Percentiles rank a stretch among this genome's conserved stretches.
Evolutionary conservation across 805 yeast genomes (phyloP).

Genomic region (Nakazawaea populi): DNA sequence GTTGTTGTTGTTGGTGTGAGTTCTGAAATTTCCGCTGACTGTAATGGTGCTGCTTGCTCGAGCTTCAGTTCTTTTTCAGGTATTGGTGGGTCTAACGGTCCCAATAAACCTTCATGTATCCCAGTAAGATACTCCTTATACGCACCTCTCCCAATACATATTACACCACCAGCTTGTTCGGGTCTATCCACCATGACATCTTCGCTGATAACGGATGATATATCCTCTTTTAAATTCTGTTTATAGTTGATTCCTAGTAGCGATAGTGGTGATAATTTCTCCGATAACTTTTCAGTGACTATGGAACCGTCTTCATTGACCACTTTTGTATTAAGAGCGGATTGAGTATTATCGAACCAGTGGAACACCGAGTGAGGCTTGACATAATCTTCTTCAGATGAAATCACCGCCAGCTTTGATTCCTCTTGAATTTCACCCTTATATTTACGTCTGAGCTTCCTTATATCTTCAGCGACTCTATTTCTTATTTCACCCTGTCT

Average conservation of each 20-base stretch:
- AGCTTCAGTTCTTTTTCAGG: slow-evolving; percentile 5
- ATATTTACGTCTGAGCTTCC: slow-evolving; percentile 55
- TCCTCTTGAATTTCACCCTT: slow-evolving; percentile 20
- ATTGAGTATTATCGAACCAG: slow-evolving; percentile 12
- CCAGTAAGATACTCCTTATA: slow-evolving; percentile 90
- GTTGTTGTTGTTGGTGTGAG: too few relatives aligned
- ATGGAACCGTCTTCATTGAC: slow-evolving; percentile 6
- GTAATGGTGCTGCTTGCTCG: background rate
- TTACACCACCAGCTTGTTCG: slow-evolving; percentile 69
- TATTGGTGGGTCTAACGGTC: slow-evolving; percentile 60
- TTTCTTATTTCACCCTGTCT: slow-evolving; percentile 88
- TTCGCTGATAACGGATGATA: slow-evolving; percentile 27
- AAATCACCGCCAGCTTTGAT: too few relatives aligned
- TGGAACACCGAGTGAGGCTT: slow-evolving; percentile 5
- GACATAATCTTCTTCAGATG: slow-evolving; percentile 8
- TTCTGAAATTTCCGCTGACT: background rate
- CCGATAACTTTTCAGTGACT: background rate
- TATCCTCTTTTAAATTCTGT: slow-evolving; percentile 18
- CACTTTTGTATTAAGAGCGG: slow-evolving; percentile 1
- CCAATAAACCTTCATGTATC: slow-evolving; percentile 89
- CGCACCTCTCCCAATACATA: slow-evolving; percentile 94
- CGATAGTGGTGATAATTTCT: slow-evolving; percentile 25
- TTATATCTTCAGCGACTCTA: slow-evolving; percentile 74
- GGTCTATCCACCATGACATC: slow-evolving; percentile 42
- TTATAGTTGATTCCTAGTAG: slow-evolving; percentile 54